Base-by-base conservation (phyloP, 176 grass and related monocot genomes). In the Juncus inflexus region DNA sequence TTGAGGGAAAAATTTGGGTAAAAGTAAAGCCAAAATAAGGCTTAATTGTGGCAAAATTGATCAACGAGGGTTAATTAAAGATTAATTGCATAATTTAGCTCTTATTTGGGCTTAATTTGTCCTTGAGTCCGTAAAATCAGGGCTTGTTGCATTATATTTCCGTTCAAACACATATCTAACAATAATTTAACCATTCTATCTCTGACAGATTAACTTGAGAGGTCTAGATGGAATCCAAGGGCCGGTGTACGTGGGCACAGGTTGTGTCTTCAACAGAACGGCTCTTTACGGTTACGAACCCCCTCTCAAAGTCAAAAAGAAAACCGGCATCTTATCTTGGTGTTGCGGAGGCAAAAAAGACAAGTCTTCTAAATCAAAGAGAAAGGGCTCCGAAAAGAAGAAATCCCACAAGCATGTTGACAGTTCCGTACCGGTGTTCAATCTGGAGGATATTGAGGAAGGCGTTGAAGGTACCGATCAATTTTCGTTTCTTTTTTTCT, bases 381-480 rank as follows among this genome's bases (percentile, higher is more conserved):
- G 86, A 62, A 92, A 84, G 53, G 76, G 76, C 39, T 68, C 81
- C n/a, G 87, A 91, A 35, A 96, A 88, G 79, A 96, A 95, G 66
- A 90, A 81, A 52, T 91, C 92, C 74, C 79, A 86, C 71, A 96
- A 81, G 65, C 82, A 91, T 57, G 77, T 78, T 39, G 92, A 91
- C 71, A 91, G 84, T 74, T 86, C 84, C 55, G 79, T 96, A 39
- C 92, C 92, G 55, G 82, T 89, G 68, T 96, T 96, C 76, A 96
- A 96, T 76, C 87, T 96, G 40, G 92, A 96, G 83, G 87, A 96
- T 77, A 96, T 96, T 76, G 92, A 96, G 70, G 91, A 96, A 66
- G 92, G 92, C 8, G 52, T 91, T 16, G 92, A 96, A 96, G 92
- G 92, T 96, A 84, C 9, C n/a, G 63, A 62, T 8, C 40, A 45